Evolutionary conservation across 2,329 filamentous ascomycete genomes (phyloP).

Genomic region (Daldinia eschscholtzii): DNA sequence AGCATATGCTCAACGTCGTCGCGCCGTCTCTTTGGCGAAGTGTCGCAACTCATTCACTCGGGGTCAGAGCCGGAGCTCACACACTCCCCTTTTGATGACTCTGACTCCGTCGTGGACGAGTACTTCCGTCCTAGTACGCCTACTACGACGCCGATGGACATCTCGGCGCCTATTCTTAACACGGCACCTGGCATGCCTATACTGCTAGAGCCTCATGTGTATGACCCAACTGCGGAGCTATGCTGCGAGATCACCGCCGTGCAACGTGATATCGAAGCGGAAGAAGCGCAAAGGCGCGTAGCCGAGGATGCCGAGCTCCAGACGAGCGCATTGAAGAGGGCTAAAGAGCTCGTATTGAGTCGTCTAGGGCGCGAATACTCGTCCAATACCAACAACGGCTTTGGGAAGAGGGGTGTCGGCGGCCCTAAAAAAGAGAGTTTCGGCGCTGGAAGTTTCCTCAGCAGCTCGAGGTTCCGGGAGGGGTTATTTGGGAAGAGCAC

Average conservation of each 20-base stretch:
- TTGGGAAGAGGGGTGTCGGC: constrained; percentile 50
- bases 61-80: constrained; percentile 51
- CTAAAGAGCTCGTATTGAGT: constrained; percentile 70
- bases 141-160: constrained; percentile 50
- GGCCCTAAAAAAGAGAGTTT: constrained; percentile 47
- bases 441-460: constrained; percentile 53
- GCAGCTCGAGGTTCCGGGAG: constrained; percentile 57
- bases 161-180: constrained; percentile 65
- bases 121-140: constrained; percentile 52
- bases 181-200: constrained; percentile 62
- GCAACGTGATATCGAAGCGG: constrained; percentile 69
- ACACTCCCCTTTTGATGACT: constrained; percentile 50
- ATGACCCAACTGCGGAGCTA: constrained; percentile 60
- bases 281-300: constrained; percentile 66
- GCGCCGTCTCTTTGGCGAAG: constrained; percentile 51
- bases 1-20: constrained; percentile 48
- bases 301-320: constrained; percentile 70
- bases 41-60: constrained; percentile 45
- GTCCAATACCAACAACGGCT: constrained; percentile 30
- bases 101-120: constrained; percentile 48
- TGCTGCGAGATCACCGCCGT: constrained; percentile 67
- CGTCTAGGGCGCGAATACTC: constrained; percentile 68
- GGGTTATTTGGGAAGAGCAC: constrained; percentile 58
- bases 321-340: constrained; percentile 67
- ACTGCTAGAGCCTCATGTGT: constrained; percentile 68